Evolutionary conservation across 2,329 filamentous ascomycete genomes (phyloP).

Genomic region (Aspergillus sp.): DNA sequence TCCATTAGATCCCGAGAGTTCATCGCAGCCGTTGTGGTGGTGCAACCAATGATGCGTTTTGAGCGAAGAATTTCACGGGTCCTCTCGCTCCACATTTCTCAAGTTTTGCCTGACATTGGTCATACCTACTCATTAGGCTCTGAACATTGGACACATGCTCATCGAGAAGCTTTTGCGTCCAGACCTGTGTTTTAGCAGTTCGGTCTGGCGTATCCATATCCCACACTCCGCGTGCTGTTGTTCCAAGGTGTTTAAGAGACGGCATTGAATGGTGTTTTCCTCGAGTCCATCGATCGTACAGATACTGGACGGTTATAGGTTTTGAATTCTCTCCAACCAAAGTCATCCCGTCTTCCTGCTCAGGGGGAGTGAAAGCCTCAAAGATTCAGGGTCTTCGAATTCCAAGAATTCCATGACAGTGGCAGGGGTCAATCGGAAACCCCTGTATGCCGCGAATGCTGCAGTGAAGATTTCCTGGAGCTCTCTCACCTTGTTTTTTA

Average conservation of each 20-base stretch:
- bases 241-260: constrained; percentile 19
- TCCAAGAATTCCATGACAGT: constrained; percentile 54
- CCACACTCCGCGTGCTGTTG: constrained; percentile 54
- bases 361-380: constrained; percentile 60
- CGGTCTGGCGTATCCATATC: constrained; percentile 48
- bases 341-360: constrained; percentile 50
- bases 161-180: constrained; percentile 52
- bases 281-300: constrained; percentile 60
- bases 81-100: constrained; percentile 20
- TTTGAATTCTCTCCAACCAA: constrained; percentile 54
- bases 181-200: constrained; percentile 41
- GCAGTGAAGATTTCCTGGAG: constrained; percentile 30
- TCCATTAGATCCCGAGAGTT: constrained; percentile 59
- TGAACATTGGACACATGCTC: constrained; percentile 51
- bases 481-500: constrained; percentile 43
- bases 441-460: constrained; percentile 27
- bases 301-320: constrained; percentile 51
- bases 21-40: constrained; percentile 71
- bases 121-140: constrained; percentile 16
- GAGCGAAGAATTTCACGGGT: constrained; percentile 46
- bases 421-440: constrained; percentile 1
- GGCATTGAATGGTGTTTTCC: constrained; percentile 3
- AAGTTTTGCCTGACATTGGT: constrained; percentile 21
- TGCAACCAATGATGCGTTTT: constrained; percentile 70
- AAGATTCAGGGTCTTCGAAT: constrained; percentile 54